A percentile compares a stretch with the other conserved stretches of the same genome.
phyloP scores from a whole-genome alignment of 257 asterid species.

The Nicotiana tomentosiformis region DNA sequence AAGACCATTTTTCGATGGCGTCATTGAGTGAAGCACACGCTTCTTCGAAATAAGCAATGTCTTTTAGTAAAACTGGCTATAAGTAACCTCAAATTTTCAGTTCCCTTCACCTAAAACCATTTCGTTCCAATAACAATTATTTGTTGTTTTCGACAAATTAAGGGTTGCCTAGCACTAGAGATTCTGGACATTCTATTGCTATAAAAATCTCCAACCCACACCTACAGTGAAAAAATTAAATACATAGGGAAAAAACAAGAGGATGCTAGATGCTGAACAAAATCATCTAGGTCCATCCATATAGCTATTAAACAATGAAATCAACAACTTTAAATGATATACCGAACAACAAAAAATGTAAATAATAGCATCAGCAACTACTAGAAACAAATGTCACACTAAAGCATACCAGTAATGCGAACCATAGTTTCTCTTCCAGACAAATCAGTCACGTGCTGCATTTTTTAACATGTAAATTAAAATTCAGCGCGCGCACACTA shows the following conservation, averaged over 20 bases:
- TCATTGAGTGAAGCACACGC: no score
- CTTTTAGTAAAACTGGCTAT: no score
- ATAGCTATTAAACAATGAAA: not conserved
- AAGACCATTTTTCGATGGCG: no score
- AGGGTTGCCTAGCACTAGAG: not conserved
- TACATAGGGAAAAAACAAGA: not conserved
- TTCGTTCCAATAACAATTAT: not conserved
- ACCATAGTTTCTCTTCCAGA: slow-evolving; percentile 93
- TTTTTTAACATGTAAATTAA: not conserved
- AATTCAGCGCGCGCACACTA: not conserved
- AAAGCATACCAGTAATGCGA: slow-evolving; percentile 65
- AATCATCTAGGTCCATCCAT: not conserved
- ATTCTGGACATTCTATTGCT: not conserved
- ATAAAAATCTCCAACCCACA: no score
- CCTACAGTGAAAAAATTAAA: not conserved
- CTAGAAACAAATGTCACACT: not conserved
- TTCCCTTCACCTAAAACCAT: not conserved
- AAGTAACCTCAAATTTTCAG: no score
- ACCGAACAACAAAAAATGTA: not conserved
- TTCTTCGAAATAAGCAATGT: no score
- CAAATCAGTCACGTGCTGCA: slow-evolving; percentile 91
- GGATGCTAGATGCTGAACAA: not conserved
- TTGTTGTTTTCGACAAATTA: not conserved
- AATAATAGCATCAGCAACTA: not conserved
- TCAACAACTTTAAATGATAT: not conserved